These are phyloP conservation scores for Leccinum subrobustum DNA, from an alignment of 1,284 basidiomycete species.

Conservation along the genomic window DNA sequence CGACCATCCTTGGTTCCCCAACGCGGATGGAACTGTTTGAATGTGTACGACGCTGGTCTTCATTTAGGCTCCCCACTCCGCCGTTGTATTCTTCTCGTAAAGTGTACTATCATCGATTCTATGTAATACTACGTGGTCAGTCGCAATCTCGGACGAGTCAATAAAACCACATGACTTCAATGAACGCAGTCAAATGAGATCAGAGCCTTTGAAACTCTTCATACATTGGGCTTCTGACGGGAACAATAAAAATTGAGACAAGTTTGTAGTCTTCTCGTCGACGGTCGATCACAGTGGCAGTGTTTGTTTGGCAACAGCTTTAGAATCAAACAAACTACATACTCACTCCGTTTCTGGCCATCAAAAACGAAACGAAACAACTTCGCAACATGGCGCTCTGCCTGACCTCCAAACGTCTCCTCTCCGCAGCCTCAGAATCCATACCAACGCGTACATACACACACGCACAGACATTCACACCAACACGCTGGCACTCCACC, in stretches of 20 bases:
- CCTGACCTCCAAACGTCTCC: conserved; percentile 11
- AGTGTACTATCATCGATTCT: background rate
- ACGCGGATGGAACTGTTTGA: no score
- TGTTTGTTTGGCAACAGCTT: conserved; percentile 23
- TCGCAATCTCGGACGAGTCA: background rate
- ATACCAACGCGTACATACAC: background rate
- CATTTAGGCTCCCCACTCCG: background rate
- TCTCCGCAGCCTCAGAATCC: conserved; percentile 3
- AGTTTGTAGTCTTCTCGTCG: background rate
- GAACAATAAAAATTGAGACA: background rate
- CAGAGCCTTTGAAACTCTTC: background rate
- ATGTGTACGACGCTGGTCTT: no score
- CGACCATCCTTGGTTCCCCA: background rate
- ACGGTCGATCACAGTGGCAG: background rate
- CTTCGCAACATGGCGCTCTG: conserved; percentile 9
- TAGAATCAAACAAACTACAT: conserved; percentile 16
- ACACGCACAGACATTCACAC: background rate
- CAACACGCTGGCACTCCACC: conserved; percentile 51
- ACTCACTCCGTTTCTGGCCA: background rate
- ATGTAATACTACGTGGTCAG: background rate
- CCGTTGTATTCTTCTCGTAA: background rate
- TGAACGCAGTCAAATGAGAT: background rate
- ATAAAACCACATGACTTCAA: background rate
- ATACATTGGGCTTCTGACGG: background rate
- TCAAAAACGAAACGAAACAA: background rate